Percentiles rank a stretch among this genome's conserved stretches.
Evolutionary conservation across 2,329 filamentous ascomycete species (phyloP).

Genomic region (Xylariaceae sp.): DNA sequence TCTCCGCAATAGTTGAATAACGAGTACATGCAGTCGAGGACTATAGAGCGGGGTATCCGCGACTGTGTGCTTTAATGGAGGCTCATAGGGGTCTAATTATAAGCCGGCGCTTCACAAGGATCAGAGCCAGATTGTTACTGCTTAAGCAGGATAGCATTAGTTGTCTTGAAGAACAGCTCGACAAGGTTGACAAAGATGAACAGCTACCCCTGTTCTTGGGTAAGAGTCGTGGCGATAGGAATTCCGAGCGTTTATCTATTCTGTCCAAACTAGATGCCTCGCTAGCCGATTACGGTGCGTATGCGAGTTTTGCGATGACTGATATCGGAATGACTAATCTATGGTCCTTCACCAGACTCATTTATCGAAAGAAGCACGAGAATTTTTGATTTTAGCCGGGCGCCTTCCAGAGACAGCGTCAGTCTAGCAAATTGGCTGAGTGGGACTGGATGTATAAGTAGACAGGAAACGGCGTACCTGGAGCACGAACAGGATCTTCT

Average conservation of each 20-base stretch:
- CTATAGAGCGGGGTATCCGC: slow-evolving; percentile 29
- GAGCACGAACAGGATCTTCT: slow-evolving; percentile 5
- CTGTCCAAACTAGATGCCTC: slow-evolving; percentile 7
- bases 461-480: slow-evolving; percentile 10
- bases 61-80: slow-evolving; percentile 27
- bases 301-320: too few relatives aligned
- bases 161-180: slow-evolving; percentile 26
- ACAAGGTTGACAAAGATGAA: slow-evolving; percentile 26
- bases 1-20: too few relatives aligned
- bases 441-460: slow-evolving; percentile 7
- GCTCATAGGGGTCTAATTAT: slow-evolving; percentile 24
- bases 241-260: slow-evolving; percentile 1
- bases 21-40: slow-evolving; percentile 29
- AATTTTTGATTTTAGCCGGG: background rate
- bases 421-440: slow-evolving; percentile 12
- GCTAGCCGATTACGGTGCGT: slow-evolving; percentile 14
- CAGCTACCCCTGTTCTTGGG: slow-evolving; percentile 2
- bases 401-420: background rate
- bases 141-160: slow-evolving; percentile 30
- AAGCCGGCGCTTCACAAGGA: slow-evolving; percentile 26
- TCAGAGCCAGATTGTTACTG: slow-evolving; percentile 29
- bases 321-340: too few relatives aligned
- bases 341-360: too few relatives aligned
- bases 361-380: slow-evolving; percentile 2
- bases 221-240: slow-evolving; percentile 7